These are phyloP conservation scores for Oryza rufipogon DNA, from an alignment of 176 grass and related monocot genomes.

Conservation along the genomic window DNA sequence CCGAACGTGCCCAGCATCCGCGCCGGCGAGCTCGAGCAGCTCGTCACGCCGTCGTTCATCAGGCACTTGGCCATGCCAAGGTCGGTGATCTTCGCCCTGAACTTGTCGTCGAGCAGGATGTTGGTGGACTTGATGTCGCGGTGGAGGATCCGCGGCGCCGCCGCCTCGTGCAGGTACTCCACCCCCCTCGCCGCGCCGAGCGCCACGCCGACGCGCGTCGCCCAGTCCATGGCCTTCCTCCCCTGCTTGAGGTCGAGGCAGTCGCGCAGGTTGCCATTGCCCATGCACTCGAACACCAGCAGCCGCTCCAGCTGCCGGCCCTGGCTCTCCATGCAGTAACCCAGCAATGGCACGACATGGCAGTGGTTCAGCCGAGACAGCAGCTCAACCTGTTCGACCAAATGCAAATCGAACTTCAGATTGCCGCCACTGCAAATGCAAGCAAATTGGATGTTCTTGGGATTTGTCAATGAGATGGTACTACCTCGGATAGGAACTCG, in stretches of 20 bases:
- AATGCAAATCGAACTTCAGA: background rate
- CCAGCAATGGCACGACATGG: slow-evolving; percentile 88
- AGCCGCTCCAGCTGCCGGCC: slow-evolving; percentile 76
- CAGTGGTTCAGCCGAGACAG: slow-evolving; percentile 94
- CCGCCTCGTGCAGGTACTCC: slow-evolving; percentile 97
- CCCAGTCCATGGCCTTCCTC: slow-evolving; percentile 79
- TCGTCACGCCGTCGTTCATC: slow-evolving; percentile 78
- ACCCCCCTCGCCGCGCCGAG: slow-evolving; percentile 80
- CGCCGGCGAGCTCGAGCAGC: slow-evolving; percentile 87
- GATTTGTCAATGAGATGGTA: background rate
- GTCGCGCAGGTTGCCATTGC: slow-evolving; percentile 88
- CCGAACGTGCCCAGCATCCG: slow-evolving; percentile 96
- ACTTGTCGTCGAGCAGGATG: slow-evolving; percentile 84
- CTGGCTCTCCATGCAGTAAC: slow-evolving; percentile 89
- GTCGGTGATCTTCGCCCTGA: slow-evolving; percentile 93
- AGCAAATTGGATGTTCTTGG: background rate
- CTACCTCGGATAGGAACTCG: slow-evolving; percentile 85
- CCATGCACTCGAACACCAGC: slow-evolving; percentile 88
- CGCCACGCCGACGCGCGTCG: slow-evolving; percentile 73
- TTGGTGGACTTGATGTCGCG: slow-evolving; percentile 97
- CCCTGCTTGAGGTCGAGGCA: slow-evolving; percentile 76
- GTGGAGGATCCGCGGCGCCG: slow-evolving; percentile 89
- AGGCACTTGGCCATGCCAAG: slow-evolving; percentile 98
- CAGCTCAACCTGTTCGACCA: slow-evolving; percentile 72
- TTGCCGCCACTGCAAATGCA: background rate